These are phyloP conservation scores for thale cress (Arabidopsis thaliana) DNA, from an alignment of 345 rosid species.

Conservation along the genomic window TAIR10.1 NC_003070.9:3017001-3017500, in stretches of 20 bases:
- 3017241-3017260: conserved; percentile 91
- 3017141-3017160: conserved; percentile 96
- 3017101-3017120: conserved; percentile 68
- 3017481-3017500: conserved; percentile 85
- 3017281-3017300: not conserved
- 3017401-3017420: conserved; percentile 84
- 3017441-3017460: conserved; percentile 87
- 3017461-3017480: conserved; percentile 93
- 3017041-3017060: conserved; percentile 90
- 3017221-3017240: conserved; percentile 82
- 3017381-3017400: conserved; percentile 27
- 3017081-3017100: conserved; percentile 87
- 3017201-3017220: conserved; percentile 97
- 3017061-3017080: conserved; percentile 98
- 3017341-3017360: conserved; percentile 7
- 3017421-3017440: conserved; percentile 75
- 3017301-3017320: conserved; percentile 4
- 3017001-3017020: conserved; percentile 10
- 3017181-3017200: conserved; percentile 97
- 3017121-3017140: conserved; percentile 93
- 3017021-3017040: conserved; percentile 27
- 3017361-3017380: conserved; percentile 14
- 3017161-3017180: conserved; percentile 98
- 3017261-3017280: conserved; percentile 69
- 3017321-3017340: not conserved